Evolutionary conservation across 2,329 filamentous ascomycete species (phyloP).

Genomic region (Aspergillus nomiae): DNA sequence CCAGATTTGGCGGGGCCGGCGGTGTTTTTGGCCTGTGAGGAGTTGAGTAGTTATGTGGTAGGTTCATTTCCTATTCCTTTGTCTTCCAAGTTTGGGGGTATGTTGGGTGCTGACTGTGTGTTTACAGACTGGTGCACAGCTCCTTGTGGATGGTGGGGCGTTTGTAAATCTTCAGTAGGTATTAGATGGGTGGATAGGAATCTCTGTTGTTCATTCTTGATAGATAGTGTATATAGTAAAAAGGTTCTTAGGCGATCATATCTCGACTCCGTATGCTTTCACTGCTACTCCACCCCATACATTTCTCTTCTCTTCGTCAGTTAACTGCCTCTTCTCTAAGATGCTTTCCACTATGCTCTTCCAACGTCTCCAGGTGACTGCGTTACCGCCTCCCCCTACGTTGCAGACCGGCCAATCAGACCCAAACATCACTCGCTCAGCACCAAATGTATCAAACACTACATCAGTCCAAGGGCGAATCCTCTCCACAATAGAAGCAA

Average conservation of each 20-base stretch:
- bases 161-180: slow-evolving; percentile 78
- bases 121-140: slow-evolving; percentile 68
- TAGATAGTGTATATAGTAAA: slow-evolving; percentile 7
- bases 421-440: slow-evolving; percentile 79
- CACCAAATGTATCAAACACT: slow-evolving; percentile 71
- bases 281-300: slow-evolving; percentile 74
- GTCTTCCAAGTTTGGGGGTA: not conserved
- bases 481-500: slow-evolving; percentile 52
- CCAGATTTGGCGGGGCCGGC: slow-evolving; percentile 80
- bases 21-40: slow-evolving; percentile 78
- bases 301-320: slow-evolving; percentile 61
- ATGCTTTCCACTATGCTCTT: slow-evolving; percentile 67
- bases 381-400: slow-evolving; percentile 58
- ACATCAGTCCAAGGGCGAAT: slow-evolving; percentile 72
- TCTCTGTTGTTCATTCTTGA: not conserved
- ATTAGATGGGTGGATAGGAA: not conserved
- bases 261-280: slow-evolving; percentile 62
- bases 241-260: slow-evolving; percentile 13
- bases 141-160: slow-evolving; percentile 83
- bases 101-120: not conserved
- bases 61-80: slow-evolving; percentile 25
- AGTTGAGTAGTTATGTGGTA: slow-evolving; percentile 74
- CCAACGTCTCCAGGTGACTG: slow-evolving; percentile 75
- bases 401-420: slow-evolving; percentile 95
- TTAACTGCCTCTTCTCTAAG: slow-evolving; percentile 55